Base-by-base conservation (phyloP, 345 rosid genomes). In the Camelina hispida region DNA sequence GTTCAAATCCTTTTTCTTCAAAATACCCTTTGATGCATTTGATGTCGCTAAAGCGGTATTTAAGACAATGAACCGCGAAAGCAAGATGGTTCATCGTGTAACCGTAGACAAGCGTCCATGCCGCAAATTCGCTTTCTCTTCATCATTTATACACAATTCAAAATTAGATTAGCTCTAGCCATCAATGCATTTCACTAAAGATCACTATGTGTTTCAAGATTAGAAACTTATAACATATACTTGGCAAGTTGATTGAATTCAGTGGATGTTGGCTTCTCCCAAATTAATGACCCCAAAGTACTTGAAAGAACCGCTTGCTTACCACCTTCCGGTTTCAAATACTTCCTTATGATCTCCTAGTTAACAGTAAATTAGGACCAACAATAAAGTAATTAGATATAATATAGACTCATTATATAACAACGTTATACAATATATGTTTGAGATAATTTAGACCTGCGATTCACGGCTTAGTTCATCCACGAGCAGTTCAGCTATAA, bases 101-200 rank as follows among this genome's bases (percentile, higher is more conserved):
- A 25, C 98, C 98, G 75, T 94, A 85, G 72, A 88, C 85, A 38
- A 94, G 91, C 17, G 93, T 85, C 97, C 98, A 94, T 40, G 97
- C 98, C 74, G 87, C 97, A 85, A 83, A 89, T 79, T 93, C 98
- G 66, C 92, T 93, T 85, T 91, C 97, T 81, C 97, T 93, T 66
- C 32, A 72, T 20, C 6, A 5, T 20, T 28, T 32, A 30, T 14
- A 43, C 15, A 28, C 38, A 76, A 30, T 61, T 62, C 4, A 76
- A 7, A 10, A 17, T 17, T 15, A 7, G 4, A 59, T 60, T 6
- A 68, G 63, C 40, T 68, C 17, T 30, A 37, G 18, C 8, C 16
- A 62, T 47, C 9, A 54, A 53, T 38, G 15, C 18, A 15, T 43
- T 43, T 53, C 5, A 25, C 32, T 23, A 57, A 55, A 18, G 34